Conservation (phyloP, 345 rosid genomes). For the Toxicodendron radicans region DNA sequence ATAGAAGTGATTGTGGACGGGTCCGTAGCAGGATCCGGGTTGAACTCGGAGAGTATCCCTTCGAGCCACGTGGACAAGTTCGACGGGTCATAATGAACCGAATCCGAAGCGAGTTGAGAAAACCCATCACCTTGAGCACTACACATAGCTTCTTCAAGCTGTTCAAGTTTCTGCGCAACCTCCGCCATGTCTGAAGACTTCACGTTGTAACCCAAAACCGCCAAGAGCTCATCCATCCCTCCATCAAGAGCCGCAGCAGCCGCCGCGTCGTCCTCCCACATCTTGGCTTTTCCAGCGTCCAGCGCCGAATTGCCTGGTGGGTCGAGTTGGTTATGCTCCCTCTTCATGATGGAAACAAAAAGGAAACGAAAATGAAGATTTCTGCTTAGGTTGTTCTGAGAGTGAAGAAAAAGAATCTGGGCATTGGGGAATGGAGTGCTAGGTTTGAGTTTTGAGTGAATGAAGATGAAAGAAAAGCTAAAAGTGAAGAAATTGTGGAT, state of each 20-base stretch:
- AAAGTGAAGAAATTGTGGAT: background rate
- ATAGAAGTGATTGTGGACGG: conserved; percentile 41
- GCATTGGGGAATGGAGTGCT: conserved; percentile 27
- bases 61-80: conserved; percentile 71
- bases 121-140: conserved; percentile 59
- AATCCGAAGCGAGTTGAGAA: conserved; percentile 55
- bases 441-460: too few species aligned
- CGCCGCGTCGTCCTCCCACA: conserved; percentile 40
- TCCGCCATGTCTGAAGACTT: conserved; percentile 80
- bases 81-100: conserved; percentile 80
- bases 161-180: conserved; percentile 84
- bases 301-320: conserved; percentile 18
- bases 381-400: conserved; percentile 16
- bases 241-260: conserved; percentile 31
- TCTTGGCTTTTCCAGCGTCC: conserved; percentile 45
- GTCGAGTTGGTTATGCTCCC: conserved; percentile 48
- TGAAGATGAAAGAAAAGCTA: conserved; percentile 16
- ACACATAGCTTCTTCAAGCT: conserved; percentile 68
- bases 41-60: conserved; percentile 63
- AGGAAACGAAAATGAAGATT: conserved; percentile 11
- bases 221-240: conserved; percentile 75
- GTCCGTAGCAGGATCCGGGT: conserved; percentile 39
- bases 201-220: conserved; percentile 73
- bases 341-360: conserved; percentile 36
- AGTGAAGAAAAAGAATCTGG: conserved; percentile 40